Percentiles rank a stretch among this genome's conserved stretches.
These are phyloP conservation scores for Cercospora sp. DNA, from an alignment of 2,329 filamentous ascomycete species.

Conservation along the genomic window DNA sequence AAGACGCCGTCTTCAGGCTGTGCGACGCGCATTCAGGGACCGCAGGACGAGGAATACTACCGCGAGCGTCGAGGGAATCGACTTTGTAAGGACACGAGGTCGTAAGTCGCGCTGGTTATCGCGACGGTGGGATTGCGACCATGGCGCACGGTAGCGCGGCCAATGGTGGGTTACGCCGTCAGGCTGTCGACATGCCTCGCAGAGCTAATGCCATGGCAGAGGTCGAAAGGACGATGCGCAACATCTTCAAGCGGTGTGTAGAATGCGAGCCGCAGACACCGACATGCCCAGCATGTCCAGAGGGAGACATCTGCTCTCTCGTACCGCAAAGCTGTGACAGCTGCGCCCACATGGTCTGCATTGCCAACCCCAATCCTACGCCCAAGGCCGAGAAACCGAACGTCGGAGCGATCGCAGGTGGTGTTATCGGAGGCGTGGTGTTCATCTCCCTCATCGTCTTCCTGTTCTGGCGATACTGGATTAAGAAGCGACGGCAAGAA, in stretches of 20 bases:
- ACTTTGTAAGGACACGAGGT: background rate
- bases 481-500: conserved; percentile 71
- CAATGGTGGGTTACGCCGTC: conserved; percentile 4
- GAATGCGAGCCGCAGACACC: conserved; percentile 56
- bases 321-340: conserved; percentile 58
- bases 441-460: conserved; percentile 73
- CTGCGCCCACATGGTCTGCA: conserved; percentile 61
- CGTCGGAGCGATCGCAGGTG: conserved; percentile 83
- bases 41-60: background rate
- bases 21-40: conserved; percentile 2
- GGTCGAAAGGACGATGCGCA: conserved; percentile 33
- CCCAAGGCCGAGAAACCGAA: conserved; percentile 57
- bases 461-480: conserved; percentile 82
- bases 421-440: conserved; percentile 81
- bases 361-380: conserved; percentile 44
- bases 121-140: background rate
- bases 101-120: background rate
- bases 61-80: background rate
- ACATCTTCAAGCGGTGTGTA: conserved; percentile 60
- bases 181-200: background rate
- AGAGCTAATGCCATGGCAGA: conserved; percentile 6
- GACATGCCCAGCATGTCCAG: conserved; percentile 60
- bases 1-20: background rate
- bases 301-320: conserved; percentile 60
- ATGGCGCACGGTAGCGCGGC: conserved; percentile 11